Conservation (phyloP, 2,329 filamentous ascomycete species). For the Colletotrichum phormii region DNA sequence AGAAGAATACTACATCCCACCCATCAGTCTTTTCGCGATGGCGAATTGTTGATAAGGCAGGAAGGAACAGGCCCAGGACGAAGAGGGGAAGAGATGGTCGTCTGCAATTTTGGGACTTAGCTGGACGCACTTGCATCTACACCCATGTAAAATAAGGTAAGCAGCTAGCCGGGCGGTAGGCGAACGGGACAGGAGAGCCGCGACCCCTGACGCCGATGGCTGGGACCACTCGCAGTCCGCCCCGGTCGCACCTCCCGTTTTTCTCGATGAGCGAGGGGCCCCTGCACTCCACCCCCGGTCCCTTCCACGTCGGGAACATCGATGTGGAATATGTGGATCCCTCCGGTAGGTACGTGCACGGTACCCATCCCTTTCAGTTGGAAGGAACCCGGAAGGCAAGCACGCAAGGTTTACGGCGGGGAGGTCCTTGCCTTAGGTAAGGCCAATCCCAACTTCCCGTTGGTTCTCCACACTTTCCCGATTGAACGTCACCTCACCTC, state of each 20-base stretch:
- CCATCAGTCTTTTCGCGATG: not conserved
- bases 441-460: not conserved
- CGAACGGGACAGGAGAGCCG: conserved; percentile 29
- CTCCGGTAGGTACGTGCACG: not conserved
- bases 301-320: not conserved
- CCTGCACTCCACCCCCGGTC: not conserved
- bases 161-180: conserved; percentile 28
- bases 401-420: not conserved
- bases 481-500: conserved; percentile 1
- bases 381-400: not conserved
- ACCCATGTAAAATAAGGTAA: conserved; percentile 8
- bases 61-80: not conserved
- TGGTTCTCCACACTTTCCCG: not conserved
- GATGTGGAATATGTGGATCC: not conserved
- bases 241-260: not conserved
- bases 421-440: not conserved
- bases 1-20: too few species aligned
- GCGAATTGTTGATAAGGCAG: not conserved
- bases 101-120: not conserved
- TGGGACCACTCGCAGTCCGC: conserved; percentile 12
- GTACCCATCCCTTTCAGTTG: not conserved
- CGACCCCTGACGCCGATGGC: conserved; percentile 16
- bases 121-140: not conserved
- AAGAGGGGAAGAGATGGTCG: not conserved
- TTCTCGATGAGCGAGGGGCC: conserved; percentile 2